A percentile compares a stretch with the other conserved stretches of the same genome.
These are phyloP conservation scores for Rubia peregrina DNA, from an alignment of 305 asterid species.

Conservation along the genomic window DNA sequence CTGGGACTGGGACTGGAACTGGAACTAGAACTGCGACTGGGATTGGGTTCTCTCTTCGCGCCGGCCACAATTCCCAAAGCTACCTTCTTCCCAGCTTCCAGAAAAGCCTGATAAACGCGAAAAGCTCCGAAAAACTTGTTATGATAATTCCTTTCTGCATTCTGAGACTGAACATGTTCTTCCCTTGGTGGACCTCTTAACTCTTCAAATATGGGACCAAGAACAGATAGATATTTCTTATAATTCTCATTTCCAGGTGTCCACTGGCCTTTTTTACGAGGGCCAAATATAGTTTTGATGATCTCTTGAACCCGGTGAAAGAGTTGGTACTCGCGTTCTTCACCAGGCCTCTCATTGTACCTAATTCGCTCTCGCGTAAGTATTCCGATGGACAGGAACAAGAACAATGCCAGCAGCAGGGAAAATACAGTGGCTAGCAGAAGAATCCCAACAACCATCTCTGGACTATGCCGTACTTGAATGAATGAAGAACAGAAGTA, in stretches of 20 bases:
- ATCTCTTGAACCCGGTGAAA: conserved; percentile 84
- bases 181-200: neutral
- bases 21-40: no score
- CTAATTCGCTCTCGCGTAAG: conserved; percentile 73
- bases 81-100: conserved; percentile 53
- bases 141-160: conserved; percentile 24
- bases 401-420: conserved; percentile 45
- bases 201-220: conserved; percentile 1
- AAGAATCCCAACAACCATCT: conserved; percentile 56
- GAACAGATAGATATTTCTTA: neutral
- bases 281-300: conserved; percentile 73
- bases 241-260: conserved; percentile 50
- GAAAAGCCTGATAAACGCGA: conserved; percentile 70
- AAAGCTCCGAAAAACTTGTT: conserved; percentile 73
- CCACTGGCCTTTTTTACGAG: conserved; percentile 95
- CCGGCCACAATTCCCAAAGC: conserved; percentile 64
- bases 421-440: conserved; percentile 53
- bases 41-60: no score
- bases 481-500: conserved; percentile 11
- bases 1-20: no score
- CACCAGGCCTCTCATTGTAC: conserved; percentile 69
- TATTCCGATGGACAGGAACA: conserved; percentile 77
- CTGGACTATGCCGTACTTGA: conserved; percentile 48
- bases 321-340: conserved; percentile 34
- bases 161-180: conserved; percentile 23